Conservation (phyloP, 1,284 basidiomycete genomes). For the Cutaneotrichosporon dermatis region DNA sequence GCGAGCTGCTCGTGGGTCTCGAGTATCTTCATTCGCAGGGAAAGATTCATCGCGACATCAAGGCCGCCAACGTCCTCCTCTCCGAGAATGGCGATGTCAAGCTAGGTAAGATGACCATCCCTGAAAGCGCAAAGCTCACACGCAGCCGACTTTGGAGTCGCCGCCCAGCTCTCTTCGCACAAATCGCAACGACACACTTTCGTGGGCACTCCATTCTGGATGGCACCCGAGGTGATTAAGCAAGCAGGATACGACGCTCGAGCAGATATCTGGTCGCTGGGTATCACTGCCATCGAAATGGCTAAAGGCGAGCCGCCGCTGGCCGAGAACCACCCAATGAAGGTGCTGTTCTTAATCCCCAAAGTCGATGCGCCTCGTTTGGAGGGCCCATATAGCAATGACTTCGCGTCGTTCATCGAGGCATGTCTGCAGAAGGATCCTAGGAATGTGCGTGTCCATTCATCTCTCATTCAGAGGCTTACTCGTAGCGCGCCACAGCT, state of each 20-base stretch:
- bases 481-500: conserved; percentile 71
- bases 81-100: conserved; percentile 90
- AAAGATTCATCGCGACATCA: conserved; percentile 98
- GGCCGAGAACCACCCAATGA: conserved; percentile 79
- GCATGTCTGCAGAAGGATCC: conserved; percentile 92
- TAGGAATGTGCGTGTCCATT: conserved; percentile 54
- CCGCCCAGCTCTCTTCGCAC: conserved; percentile 80
- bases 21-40: conserved; percentile 90
- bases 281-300: conserved; percentile 93
- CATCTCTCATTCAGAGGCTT: neutral
- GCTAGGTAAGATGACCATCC: conserved; percentile 52
- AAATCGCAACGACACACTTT: conserved; percentile 90
- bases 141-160: conserved; percentile 89
- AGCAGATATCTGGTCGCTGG: conserved; percentile 95
- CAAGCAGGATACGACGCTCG: conserved; percentile 96
- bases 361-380: conserved; percentile 81
- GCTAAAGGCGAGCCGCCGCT: conserved; percentile 89
- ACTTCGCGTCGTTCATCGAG: conserved; percentile 89
- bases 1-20: conserved; percentile 87
- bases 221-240: conserved; percentile 97
- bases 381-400: conserved; percentile 58
- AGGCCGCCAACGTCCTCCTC: conserved; percentile 92
- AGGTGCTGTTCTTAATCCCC: conserved; percentile 87
- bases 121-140: neutral
- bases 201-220: conserved; percentile 96